Evolutionary conservation across 2,329 filamentous ascomycete species (phyloP), one percentile per base, ranked within the genome.

Genomic region (Periglandula ipomoeae): DNA sequence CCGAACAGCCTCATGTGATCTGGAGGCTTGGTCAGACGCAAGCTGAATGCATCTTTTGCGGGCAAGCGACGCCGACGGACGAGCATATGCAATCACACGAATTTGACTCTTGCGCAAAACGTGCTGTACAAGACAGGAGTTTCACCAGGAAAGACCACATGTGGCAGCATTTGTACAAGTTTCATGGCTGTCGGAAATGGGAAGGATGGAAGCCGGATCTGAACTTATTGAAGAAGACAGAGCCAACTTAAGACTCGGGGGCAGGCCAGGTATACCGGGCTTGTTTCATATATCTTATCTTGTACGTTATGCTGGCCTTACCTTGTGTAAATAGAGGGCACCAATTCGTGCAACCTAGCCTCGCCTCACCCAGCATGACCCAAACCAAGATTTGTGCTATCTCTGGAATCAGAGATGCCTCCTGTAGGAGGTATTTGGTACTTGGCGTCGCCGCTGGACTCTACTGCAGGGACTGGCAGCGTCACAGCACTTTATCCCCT

Each of bases 71-170:
- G 0, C 67, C 68, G 1, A 61, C 55, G 1, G 58, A 66, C 3
- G 56, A 65, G 32, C 69, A 71, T 46, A 56, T 68, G 3, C 57
- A 63, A 20, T 62, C 65, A 4, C 69, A 71, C 50, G 67, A 71
- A 49, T 71, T 70, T 20, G 64, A 68, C 27, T 55, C 71, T 3
- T 82, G 79, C 55, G 72, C 73, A 19, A 72, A 78, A 46, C 74
- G 64, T 5, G 57, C 65, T 6, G 55, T 63, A 6, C 56, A 61
- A 17, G 72, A 78, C 37, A 70, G 68, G 10, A 67, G 61, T 1
- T 71, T 71, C 48, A 62, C 61, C 1, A 63, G 69, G 48, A 71
- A 71, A 45, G 69, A 71, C 38, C 67, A 71, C 47, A 57, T 71
- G 20, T 68, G 65, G 65, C 65, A 68, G 50, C 65, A 68, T 19